Conservation (phyloP, 2,329 filamentous ascomycete genomes). For the Diaporthe helianthi region DNA sequence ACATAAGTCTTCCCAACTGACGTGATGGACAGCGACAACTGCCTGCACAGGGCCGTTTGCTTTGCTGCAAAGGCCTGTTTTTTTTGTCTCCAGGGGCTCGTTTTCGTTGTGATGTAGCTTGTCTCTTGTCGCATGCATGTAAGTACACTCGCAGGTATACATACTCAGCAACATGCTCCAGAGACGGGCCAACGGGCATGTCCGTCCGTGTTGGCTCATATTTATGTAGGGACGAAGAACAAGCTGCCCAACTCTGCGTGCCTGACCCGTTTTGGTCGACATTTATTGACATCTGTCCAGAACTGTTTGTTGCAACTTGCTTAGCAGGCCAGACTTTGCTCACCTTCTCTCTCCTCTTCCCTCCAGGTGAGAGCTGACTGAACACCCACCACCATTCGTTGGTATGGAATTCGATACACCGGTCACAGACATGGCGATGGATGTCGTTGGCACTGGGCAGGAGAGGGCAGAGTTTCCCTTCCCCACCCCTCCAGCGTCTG, state of each 20-base stretch:
- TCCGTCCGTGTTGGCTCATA: constrained; percentile 8
- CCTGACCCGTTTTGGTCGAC: neutral
- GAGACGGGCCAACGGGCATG: constrained; percentile 12
- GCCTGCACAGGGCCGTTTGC: neutral
- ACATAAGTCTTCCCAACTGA: neutral
- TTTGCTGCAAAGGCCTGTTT: neutral
- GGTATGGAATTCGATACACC: neutral
- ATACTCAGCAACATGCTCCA: neutral
- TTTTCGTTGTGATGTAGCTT: neutral
- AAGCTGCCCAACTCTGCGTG: neutral
- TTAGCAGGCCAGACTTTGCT: neutral
- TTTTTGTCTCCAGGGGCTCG: neutral
- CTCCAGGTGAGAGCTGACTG: neutral
- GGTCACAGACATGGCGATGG: neutral
- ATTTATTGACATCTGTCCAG: neutral
- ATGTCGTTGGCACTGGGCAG: neutral
- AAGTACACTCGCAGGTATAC: neutral
- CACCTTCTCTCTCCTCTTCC: neutral
- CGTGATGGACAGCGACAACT: neutral
- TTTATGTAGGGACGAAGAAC: neutral
- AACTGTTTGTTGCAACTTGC: neutral
- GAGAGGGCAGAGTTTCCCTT: neutral
- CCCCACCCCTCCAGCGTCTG: constrained; percentile 31
- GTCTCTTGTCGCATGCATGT: neutral
- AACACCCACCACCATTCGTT: neutral